phyloP scores from a whole-genome alignment of 1,284 basidiomycete species.

The Anthracocystis panici-leucophaei region DNA sequence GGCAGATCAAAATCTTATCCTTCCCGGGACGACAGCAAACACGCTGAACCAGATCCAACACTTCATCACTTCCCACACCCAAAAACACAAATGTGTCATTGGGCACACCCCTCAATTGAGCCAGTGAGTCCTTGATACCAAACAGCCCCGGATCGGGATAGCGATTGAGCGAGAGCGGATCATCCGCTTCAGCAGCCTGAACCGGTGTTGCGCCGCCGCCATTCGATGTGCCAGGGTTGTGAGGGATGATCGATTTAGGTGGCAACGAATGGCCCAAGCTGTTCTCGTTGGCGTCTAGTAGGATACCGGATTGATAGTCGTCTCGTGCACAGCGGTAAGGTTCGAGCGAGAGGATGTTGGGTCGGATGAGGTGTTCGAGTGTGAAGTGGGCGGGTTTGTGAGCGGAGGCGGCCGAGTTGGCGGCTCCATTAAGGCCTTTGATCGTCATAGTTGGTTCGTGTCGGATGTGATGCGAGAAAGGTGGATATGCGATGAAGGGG shows the following conservation, averaged over 20 bases:
- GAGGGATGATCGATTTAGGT: constrained; percentile 49
- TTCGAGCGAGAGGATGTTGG: constrained; percentile 90
- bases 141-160: constrained; percentile 88
- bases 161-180: constrained; percentile 77
- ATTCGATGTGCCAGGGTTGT: constrained; percentile 28
- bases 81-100: constrained; percentile 80
- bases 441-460: constrained; percentile 34
- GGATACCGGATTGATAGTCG: constrained; percentile 90
- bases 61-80: constrained; percentile 96
- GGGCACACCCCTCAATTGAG: constrained; percentile 72
- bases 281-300: constrained; percentile 99
- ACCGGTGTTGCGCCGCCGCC: constrained; percentile 30
- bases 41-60: constrained; percentile 93
- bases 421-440: constrained; percentile 46
- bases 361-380: constrained; percentile 76
- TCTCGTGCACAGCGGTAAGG: constrained; percentile 97
- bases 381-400: constrained; percentile 69
- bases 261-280: constrained; percentile 88
- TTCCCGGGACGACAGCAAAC: constrained; percentile 84
- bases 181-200: constrained; percentile 30
- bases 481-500: neutral
- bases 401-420: constrained; percentile 33
- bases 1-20: constrained; percentile 78
- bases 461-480: neutral
- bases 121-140: constrained; percentile 82